Percentiles rank a stretch among this genome's conserved stretches.
Evolutionary conservation across 163 green algal species (phyloP).

Genomic region (Coccomyxa subellipsoidea): DNA sequence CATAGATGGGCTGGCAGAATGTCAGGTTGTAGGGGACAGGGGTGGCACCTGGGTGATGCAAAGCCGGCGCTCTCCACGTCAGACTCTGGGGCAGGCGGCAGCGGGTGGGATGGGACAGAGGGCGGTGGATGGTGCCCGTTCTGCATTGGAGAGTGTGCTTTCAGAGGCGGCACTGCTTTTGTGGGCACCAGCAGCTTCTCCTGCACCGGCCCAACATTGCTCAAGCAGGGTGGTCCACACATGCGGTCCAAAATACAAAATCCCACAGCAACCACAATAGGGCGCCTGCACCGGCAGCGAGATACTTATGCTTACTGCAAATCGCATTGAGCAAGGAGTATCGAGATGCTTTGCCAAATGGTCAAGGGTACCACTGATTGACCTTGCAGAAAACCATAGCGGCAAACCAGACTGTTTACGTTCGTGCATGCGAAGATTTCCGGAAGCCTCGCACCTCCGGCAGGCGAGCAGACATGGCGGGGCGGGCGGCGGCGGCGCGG

Average conservation of each 20-base stretch:
- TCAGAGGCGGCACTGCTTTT: neutral
- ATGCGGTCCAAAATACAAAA: too few species aligned
- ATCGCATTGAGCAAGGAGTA: too few species aligned
- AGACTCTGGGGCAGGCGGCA: neutral
- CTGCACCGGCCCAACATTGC: neutral
- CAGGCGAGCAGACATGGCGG: neutral
- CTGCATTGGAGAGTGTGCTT: neutral
- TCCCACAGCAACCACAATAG: too few species aligned
- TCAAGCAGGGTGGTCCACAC: too few species aligned
- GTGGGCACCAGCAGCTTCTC: neutral
- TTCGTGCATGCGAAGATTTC: neutral
- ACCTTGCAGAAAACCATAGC: too few species aligned
- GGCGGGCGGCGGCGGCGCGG: too few species aligned
- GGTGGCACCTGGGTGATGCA: neutral
- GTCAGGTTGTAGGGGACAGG: neutral
- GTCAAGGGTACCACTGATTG: too few species aligned
- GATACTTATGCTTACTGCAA: too few species aligned
- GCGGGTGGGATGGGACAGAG: neutral
- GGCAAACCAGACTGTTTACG: too few species aligned
- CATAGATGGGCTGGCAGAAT: too few species aligned
- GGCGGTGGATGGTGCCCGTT: neutral
- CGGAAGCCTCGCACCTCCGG: neutral
- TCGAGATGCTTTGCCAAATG: too few species aligned
- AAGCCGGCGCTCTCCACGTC: neutral
- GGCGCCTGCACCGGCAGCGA: too few species aligned